These are phyloP conservation scores for Monilinia polystroma DNA, from an alignment of 2,329 filamentous ascomycete species.

Conservation along the genomic window DNA sequence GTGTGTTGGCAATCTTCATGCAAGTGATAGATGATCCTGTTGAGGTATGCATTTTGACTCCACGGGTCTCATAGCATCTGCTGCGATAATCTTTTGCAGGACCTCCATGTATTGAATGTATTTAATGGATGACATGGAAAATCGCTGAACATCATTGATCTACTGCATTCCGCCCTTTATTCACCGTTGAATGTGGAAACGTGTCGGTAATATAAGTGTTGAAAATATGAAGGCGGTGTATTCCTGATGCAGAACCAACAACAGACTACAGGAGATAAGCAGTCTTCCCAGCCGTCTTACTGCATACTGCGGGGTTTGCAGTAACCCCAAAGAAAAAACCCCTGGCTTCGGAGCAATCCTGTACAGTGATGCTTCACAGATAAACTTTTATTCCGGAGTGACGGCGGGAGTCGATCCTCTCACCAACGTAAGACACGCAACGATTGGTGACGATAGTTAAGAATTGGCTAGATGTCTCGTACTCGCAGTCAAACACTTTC, in stretches of 20 bases:
- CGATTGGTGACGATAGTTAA: background rate
- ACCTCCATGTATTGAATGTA: background rate
- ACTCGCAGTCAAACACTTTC: background rate
- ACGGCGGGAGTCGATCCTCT: too few species aligned
- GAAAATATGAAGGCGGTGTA: background rate
- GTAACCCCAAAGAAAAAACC: background rate
- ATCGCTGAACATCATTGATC: background rate
- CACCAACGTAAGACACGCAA: background rate
- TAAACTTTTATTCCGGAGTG: background rate
- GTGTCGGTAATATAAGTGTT: background rate
- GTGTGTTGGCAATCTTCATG: background rate
- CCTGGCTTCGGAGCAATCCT: background rate
- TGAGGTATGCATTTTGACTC: background rate
- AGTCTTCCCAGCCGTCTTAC: background rate
- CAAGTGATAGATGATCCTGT: background rate
- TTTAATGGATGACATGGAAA: background rate
- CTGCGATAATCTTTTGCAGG: background rate
- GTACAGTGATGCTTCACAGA: background rate
- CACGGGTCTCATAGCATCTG: background rate
- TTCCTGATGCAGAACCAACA: background rate
- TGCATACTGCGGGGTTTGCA: constrained; percentile 4
- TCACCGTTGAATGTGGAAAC: background rate
- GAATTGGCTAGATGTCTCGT: background rate
- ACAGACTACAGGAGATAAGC: background rate
- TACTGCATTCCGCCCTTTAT: background rate